Percentiles rank a stretch among this genome's conserved stretches.
phyloP scores from a whole-genome alignment of 2,329 filamentous ascomycete species.

The Cladosporium sp. region DNA sequence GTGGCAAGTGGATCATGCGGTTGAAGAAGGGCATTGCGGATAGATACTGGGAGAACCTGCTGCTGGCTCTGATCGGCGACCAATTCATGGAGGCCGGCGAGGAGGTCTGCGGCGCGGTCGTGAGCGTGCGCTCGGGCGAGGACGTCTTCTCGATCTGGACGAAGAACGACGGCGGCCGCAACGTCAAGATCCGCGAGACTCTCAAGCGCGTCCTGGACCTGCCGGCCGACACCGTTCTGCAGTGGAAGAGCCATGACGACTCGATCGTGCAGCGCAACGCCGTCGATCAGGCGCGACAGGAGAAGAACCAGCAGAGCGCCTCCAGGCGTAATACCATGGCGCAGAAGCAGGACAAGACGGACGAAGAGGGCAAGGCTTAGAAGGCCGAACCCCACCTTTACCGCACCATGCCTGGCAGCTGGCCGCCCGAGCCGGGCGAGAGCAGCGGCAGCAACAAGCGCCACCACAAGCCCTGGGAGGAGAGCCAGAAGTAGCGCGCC shows the following conservation, averaged over 20 bases:
- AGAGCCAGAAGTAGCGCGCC: not conserved
- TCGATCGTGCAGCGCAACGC: conserved; percentile 89
- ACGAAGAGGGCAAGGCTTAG: conserved; percentile 11
- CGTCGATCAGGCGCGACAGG: conserved; percentile 86
- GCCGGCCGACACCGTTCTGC: conserved; percentile 81
- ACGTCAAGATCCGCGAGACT: conserved; percentile 96
- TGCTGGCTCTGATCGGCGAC: conserved; percentile 87
- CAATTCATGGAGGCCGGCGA: conserved; percentile 90
- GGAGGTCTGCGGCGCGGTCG: conserved; percentile 89
- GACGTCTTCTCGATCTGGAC: conserved; percentile 99
- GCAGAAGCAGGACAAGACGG: conserved; percentile 16
- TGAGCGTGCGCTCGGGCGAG: conserved; percentile 92
- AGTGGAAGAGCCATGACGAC: conserved; percentile 95
- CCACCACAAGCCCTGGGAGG: not conserved
- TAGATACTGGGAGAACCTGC: conserved; percentile 92
- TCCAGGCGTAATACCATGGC: conserved; percentile 38
- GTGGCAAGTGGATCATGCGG: conserved; percentile 95
- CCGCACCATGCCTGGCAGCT: conserved; percentile 11
- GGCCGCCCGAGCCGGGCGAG: conserved; percentile 3
- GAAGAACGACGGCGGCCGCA: conserved; percentile 84
- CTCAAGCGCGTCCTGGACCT: conserved; percentile 88
- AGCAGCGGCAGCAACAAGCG: not conserved
- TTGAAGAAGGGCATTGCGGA: conserved; percentile 97
- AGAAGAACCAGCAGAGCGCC: conserved; percentile 57
- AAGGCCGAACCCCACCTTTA: not conserved